Conservation (phyloP, 306 rosid genomes). For the peach (Prunus persica) region Prunus_persica_NCBIv2 NC_034014.1:6160001-6160500, state of each 20-base stretch:
- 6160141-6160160: conserved; percentile 82
- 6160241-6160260: conserved; percentile 60
- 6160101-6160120: conserved; percentile 63
- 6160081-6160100: conserved; percentile 55
- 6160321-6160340: conserved; percentile 89
- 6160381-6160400: conserved; percentile 86
- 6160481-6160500: conserved; percentile 81
- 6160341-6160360: conserved; percentile 95
- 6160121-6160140: conserved; percentile 78
- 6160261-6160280: conserved; percentile 77
- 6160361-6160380: conserved; percentile 78
- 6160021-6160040: conserved; percentile 76
- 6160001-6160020: conserved; percentile 69
- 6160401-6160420: conserved; percentile 74
- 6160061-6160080: conserved; percentile 65
- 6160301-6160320: conserved; percentile 79
- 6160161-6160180: conserved; percentile 73
- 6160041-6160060: conserved; percentile 28
- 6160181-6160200: conserved; percentile 89
- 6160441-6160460: conserved; percentile 93
- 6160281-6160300: conserved; percentile 83
- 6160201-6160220: conserved; percentile 96
- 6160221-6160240: conserved; percentile 71
- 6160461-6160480: conserved; percentile 93
- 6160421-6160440: conserved; percentile 84